Percentiles rank a stretch among this genome's conserved stretches.
phyloP scores from a whole-genome alignment of 2,329 filamentous ascomycete species.

The Epichloe sibirici region DNA sequence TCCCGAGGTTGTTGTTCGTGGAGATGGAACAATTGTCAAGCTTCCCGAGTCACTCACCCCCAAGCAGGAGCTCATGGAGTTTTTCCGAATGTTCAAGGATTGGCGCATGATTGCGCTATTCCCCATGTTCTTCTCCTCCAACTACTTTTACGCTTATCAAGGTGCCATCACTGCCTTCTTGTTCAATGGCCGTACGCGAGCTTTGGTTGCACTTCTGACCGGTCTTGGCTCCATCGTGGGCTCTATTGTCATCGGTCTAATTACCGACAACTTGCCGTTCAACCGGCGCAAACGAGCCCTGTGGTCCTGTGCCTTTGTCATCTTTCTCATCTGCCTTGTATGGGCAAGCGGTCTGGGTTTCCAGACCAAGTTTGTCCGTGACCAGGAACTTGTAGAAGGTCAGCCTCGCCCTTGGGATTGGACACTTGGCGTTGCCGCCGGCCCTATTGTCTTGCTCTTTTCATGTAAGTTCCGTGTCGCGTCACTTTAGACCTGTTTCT shows the following conservation, averaged over 20 bases:
- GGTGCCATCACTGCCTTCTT: conserved; percentile 58
- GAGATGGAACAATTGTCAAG: conserved; percentile 5
- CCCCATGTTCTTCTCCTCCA: conserved; percentile 72
- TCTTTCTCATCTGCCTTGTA: conserved; percentile 50
- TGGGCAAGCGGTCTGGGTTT: conserved; percentile 64
- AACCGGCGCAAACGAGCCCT: conserved; percentile 50
- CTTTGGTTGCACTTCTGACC: conserved; percentile 62
- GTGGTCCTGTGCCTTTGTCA: conserved; percentile 41
- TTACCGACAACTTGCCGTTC: conserved; percentile 44
- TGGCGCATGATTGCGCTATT: conserved; percentile 52
- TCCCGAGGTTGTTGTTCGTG: conserved; percentile 7
- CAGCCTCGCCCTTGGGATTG: conserved; percentile 15
- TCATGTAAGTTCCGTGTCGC: conserved; percentile 7
- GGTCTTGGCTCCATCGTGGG: conserved; percentile 62
- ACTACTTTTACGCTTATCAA: conserved; percentile 78
- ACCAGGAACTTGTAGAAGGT: conserved; percentile 8
- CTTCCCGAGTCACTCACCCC: conserved; percentile 6
- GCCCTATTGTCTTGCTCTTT: conserved; percentile 15
- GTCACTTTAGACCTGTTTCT: no score
- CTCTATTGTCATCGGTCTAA: conserved; percentile 51
- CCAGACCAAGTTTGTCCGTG: conserved; percentile 38
- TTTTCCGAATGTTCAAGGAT: conserved; percentile 11
- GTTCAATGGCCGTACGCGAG: conserved; percentile 62
- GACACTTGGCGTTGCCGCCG: conserved; percentile 11
- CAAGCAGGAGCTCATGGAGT: conserved; percentile 6